Evolutionary conservation across 176 grass and related monocot genomes (phyloP), one percentile per base, ranked within the genome.

Genomic region (Oryza brachyantha): DNA sequence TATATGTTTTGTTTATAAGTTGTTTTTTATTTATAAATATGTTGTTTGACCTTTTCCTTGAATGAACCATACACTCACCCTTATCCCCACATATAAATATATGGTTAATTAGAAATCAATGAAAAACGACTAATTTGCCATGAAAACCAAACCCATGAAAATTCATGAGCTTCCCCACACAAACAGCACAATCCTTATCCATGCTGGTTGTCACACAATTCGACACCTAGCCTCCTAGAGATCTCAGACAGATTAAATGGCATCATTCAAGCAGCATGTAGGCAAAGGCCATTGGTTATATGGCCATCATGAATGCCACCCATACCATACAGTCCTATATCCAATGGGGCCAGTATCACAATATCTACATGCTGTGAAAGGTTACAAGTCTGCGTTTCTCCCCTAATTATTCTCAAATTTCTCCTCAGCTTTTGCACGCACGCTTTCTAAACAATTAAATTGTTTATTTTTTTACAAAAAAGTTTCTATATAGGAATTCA

Each of bases 251-350:
- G 10, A 54, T 71, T 62, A 62, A 80, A 36, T 29, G 16, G 13
- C 38, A 68, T 83, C 80, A 79, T 68, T 74, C 61, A 40, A 68
- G 32, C 24, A 58, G 58, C 48, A 14, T 73, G 45, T 25, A 63
- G 28, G 29, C 28, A 45, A 38, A 29, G 43, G 3, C 41, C 41
- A 57, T 29, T 57, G 40, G 27, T 10, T 54, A 61, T 12, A 8
- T 3, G 46, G 29, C 24, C 16, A 65, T 29, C 61, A 68, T 77
- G 16, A 59, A 66, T 68, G 29, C 19, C 55, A 26, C 29, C 68
- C 41, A 48, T 69, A 13, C 8, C 74, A n/a, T 25, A 57, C n/a
- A 57, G 66, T 70, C 28, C 7, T 57, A 39, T 50, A 72, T 64
- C 17, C 40, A 13, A 1, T 32, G 31, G 55, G 39, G 1, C 9